Evolutionary conservation across 768 basidiomycete species (phyloP), one percentile per base, ranked within the genome.

Genomic region (Termitomyces sp.): DNA sequence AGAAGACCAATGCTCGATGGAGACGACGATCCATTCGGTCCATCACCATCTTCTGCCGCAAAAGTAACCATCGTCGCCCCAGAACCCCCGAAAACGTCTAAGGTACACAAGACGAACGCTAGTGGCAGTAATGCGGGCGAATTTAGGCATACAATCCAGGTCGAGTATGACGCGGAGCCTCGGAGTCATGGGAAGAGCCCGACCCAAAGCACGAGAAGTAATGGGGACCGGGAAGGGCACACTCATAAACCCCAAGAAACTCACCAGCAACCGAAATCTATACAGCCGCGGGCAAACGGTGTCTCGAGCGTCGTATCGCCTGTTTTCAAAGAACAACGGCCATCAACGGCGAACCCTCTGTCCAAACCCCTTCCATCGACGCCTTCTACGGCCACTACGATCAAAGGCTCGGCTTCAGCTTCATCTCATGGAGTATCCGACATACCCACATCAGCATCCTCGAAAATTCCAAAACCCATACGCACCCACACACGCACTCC

Each of bases 141-240:
- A 50, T 86, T 89, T 69, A 77, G 94, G 46, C 94, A 98, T 70
- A 98, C 97, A 10, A 91, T 98, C 44, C 97, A 98, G 69, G 89
- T 98, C 56, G 97, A 99, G 70, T 98, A 98, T 63, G 89, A 88
- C 54, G 49, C 54, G 33, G 86, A 86, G 52, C 79, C 80, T 5
- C 67, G 59, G 41, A 23, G 41, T 18, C 68, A 58, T 44, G 56
- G 40, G 62, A 61, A 55, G 57, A 39, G 53, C 40, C 44, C 57
- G 63, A 63, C 68, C 39, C 55, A 63, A 49, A 51, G 66, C 41
- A 54, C 60, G 25, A 68, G 68, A 60, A 68, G 59, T 59, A 72
- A 67, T 35, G 69, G 72, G 38, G 70, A 74, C 44, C 61, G 61
- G 43, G 63, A 68, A 47, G 50, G 36, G 12, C 56, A 54, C 7